phyloP scores from a whole-genome alignment of 2,329 filamentous ascomycete species.

The Penicillium fuscoglaucum region DNA sequence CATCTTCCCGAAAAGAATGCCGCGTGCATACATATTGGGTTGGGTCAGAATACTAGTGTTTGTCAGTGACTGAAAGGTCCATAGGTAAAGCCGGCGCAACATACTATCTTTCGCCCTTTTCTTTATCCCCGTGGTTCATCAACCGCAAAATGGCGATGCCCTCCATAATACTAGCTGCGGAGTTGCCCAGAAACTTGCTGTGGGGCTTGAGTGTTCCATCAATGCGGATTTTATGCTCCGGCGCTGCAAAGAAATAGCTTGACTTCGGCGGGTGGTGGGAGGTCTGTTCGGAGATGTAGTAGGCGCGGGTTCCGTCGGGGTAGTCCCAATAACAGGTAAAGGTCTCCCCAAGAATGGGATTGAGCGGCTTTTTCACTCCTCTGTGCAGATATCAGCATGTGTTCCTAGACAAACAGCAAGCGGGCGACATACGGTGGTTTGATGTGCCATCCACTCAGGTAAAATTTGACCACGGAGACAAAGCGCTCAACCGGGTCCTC shows the following conservation, averaged over 20 bases:
- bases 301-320: constrained; percentile 77
- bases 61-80: constrained; percentile 8
- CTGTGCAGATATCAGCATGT: constrained; percentile 47
- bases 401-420: background rate
- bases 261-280: constrained; percentile 98
- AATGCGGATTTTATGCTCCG: constrained; percentile 88
- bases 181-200: constrained; percentile 95
- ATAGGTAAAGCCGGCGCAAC: constrained; percentile 37
- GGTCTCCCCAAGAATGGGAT: constrained; percentile 91
- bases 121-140: constrained; percentile 69
- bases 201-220: constrained; percentile 93
- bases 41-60: constrained; percentile 77
- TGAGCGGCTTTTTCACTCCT: constrained; percentile 96
- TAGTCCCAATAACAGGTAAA: constrained; percentile 97
- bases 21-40: constrained; percentile 97
- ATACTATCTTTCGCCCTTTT: constrained; percentile 81
- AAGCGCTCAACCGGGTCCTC: constrained; percentile 89
- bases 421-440: constrained; percentile 75
- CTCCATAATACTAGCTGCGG: constrained; percentile 97
- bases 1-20: constrained; percentile 98
- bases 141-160: constrained; percentile 85
- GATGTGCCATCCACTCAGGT: constrained; percentile 98
- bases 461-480: constrained; percentile 95
- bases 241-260: constrained; percentile 98
- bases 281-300: constrained; percentile 97